Percentiles rank a stretch among this genome's conserved stretches.
Evolutionary conservation across 805 yeast species (phyloP).

Genomic region (Saccharomycopsis sp.): DNA sequence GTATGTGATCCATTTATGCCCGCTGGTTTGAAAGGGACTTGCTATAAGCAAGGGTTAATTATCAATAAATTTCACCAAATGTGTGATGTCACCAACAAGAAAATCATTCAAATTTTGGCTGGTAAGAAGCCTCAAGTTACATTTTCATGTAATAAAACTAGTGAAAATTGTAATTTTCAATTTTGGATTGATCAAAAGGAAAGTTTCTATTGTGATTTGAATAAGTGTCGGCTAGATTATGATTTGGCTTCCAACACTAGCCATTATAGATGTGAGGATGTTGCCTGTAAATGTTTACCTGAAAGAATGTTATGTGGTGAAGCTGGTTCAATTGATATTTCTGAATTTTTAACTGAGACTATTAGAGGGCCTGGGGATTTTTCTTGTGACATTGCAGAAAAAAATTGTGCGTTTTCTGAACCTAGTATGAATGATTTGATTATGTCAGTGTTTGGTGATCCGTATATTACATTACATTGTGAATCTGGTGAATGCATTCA

Average conservation of each 20-base stretch:
- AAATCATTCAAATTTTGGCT: constrained; percentile 70
- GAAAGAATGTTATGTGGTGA: constrained; percentile 93
- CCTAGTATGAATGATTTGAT: constrained; percentile 95
- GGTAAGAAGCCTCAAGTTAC: constrained; percentile 90
- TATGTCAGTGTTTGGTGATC: constrained; percentile 90
- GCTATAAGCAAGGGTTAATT: constrained; percentile 78
- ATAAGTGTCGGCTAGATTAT: constrained; percentile 62
- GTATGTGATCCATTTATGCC: constrained; percentile 88
- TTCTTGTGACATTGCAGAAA: constrained; percentile 59
- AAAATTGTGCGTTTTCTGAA: constrained; percentile 75
- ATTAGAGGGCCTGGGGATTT: constrained; percentile 93
- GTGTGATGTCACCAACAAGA: constrained; percentile 90
- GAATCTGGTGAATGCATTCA: constrained; percentile 88
- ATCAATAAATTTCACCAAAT: constrained; percentile 79
- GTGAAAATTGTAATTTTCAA: constrained; percentile 74
- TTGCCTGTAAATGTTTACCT: constrained; percentile 85
- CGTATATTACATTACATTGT: constrained; percentile 75
- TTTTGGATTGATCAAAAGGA: constrained; percentile 93
- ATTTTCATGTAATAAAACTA: constrained; percentile 71
- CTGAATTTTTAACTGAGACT: constrained; percentile 85
- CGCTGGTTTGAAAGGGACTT: constrained; percentile 68
- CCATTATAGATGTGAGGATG: constrained; percentile 68
- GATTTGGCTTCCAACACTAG: constrained; percentile 60
- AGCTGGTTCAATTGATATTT: constrained; percentile 87
- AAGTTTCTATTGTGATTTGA: constrained; percentile 82